These are phyloP conservation scores for Hygrophoropsis aurantiaca DNA, from an alignment of 768 basidiomycete genomes.

Conservation along the genomic window DNA sequence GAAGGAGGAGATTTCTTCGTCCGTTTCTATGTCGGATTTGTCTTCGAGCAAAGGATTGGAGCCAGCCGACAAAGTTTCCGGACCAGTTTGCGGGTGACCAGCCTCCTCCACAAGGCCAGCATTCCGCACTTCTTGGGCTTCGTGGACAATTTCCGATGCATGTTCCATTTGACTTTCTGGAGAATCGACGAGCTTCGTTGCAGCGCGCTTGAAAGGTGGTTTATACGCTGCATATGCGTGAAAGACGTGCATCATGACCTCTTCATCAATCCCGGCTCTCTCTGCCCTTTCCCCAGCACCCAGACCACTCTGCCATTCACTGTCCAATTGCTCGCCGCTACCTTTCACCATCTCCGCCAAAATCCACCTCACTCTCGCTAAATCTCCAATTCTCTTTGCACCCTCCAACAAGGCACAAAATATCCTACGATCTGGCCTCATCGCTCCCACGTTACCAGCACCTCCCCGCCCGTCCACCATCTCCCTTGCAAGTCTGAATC, in stretches of 20 bases:
- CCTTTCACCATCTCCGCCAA: slow-evolving; percentile 68
- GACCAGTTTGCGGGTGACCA: no score
- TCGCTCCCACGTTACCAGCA: slow-evolving; percentile 49
- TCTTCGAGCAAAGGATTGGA: no score
- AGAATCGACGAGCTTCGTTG: slow-evolving; percentile 47
- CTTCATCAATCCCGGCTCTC: slow-evolving; percentile 52
- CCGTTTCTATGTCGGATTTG: slow-evolving; percentile 5
- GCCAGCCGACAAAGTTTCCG: no score
- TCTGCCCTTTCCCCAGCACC: slow-evolving; percentile 19
- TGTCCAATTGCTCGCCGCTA: slow-evolving; percentile 15
- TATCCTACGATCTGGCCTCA: slow-evolving; percentile 62
- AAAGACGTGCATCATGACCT: slow-evolving; percentile 81
- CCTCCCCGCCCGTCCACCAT: slow-evolving; percentile 83
- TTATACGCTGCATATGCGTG: slow-evolving; percentile 83
- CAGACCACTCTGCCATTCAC: slow-evolving; percentile 4
- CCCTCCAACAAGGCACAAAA: slow-evolving; percentile 89
- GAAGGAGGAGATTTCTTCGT: slow-evolving; percentile 17
- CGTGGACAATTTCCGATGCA: no score
- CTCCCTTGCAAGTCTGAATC: slow-evolving; percentile 78
- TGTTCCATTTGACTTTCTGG: no score
- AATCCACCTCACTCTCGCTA: slow-evolving; percentile 84
- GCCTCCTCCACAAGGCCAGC: no score
- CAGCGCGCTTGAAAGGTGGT: slow-evolving; percentile 61
- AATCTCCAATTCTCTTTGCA: slow-evolving; percentile 82
- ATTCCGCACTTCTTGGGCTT: no score